Evolutionary conservation across 2,329 filamentous ascomycete genomes (phyloP), one percentile per base, ranked within the genome.

Genomic region (Domatiomyces globalis): DNA sequence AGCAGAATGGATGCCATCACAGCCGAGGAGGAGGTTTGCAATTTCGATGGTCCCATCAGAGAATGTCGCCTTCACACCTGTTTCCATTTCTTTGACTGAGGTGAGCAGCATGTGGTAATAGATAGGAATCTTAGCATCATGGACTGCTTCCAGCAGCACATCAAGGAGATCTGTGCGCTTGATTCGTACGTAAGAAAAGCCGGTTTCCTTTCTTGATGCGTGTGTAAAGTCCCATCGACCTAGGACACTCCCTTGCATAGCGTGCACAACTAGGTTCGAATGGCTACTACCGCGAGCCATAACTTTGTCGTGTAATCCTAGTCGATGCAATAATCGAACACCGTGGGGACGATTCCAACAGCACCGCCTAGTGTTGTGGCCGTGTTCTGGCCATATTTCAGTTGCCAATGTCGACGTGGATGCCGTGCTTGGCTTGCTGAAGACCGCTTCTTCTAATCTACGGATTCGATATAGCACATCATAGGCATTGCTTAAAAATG

Each of bases 271-370:
- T 0, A 78, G 65, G 1, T 64, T 65, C 1, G 75, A 69, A 52
- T 78, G 77, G n/a, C 72, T 67, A 62, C 71, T 76, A 45, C 71
- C 73, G 7, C 70, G 65, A 0, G 64, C 55, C 6, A 65, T 62
- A 48, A 80, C 64, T 3, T 66, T 65, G 0, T 67, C 46, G 56
- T 76, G 76, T 1, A 79, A 64, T 0, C 68, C 71, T 0, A 80
- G 62, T 0, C 58, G 60, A 54, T 79, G 72, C 0, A 81, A 67
- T 33, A 80, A 66, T 2, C 69, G 68, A 1, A 81, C 68, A 0
- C 75, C 74, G 48, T 80, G 4, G 78, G 77, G 0, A 75, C 77
- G 4, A 81, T 69, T 71, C 78, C 76, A 20, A 81, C 66, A 1
- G 74, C 76, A 4, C 77, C 77, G 18, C 74, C 73, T 18, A 72